Conservation (phyloP, 257 asterid genomes). For the Plantago elongata region DNA sequence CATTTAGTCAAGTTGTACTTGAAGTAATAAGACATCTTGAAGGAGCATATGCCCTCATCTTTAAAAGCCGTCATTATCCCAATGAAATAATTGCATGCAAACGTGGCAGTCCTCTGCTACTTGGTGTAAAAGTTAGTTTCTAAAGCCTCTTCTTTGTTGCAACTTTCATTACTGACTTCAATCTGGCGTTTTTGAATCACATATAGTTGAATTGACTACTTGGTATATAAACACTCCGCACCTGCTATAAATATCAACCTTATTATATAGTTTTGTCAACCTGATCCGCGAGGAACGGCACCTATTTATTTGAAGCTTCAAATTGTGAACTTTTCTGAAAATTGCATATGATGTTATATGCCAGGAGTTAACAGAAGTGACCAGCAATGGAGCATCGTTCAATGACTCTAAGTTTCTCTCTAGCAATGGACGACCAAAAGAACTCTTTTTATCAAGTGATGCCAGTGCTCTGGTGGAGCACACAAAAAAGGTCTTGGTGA, state of each 20-base stretch:
- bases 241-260: not conserved
- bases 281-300: not conserved
- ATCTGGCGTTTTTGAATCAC: not conserved
- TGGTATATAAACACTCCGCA: no score
- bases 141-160: conserved; percentile 11
- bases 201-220: not conserved
- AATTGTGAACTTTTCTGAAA: conserved; percentile 17
- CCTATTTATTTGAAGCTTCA: not conserved
- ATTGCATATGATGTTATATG: conserved; percentile 15
- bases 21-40: conserved; percentile 98
- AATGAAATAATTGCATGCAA: conserved; percentile 95
- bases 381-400: conserved; percentile 36
- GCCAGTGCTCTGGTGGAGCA: conserved; percentile 71
- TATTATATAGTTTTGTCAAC: not conserved
- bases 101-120: conserved; percentile 98
- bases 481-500: conserved; percentile 58
- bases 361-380: conserved; percentile 63
- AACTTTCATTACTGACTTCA: not conserved
- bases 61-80: conserved; percentile 89
- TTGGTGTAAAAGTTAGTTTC: conserved; percentile 87
- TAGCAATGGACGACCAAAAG: conserved; percentile 51
- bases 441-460: conserved; percentile 64
- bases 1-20: conserved; percentile 92
- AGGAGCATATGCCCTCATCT: conserved; percentile 99
- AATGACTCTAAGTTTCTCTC: conserved; percentile 43